Evolutionary conservation across 257 asterid species (phyloP), one percentile per base, ranked within the genome.

Genomic region (Paraleonurus japonicus): DNA sequence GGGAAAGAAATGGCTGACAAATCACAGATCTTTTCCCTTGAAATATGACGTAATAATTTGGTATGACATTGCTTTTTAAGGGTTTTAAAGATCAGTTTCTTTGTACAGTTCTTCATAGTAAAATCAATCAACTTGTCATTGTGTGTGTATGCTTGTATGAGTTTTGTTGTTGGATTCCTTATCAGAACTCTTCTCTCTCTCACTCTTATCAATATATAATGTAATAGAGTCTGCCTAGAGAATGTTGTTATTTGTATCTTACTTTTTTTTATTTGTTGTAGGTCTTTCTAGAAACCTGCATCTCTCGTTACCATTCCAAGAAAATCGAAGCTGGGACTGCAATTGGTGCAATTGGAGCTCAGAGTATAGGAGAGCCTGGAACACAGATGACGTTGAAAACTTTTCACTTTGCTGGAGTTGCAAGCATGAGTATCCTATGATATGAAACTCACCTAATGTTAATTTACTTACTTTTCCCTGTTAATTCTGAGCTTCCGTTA

Each of bases 391-490:
- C 99, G 0, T 75, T 94, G 77, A 94, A 94, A 87, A 94, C 99
- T 76, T 94, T 94, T 81, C 99, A 94, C 86, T 94, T 94, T 85
- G 99, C 99, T 79, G 99, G 99, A 81, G 99, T 94, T 76, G 99
- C 99, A 30, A 94, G 99, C 96, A 94, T 94, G 99, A 94, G 99
- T 94, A 94, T 94, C 96, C 97, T 90, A 75, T 43, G 17, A 30
- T 61, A 74, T 58, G 48, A 72, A 72, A 55, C 69, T 75, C 6
- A 53, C 57, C 39, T 72, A 53, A 16, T 71, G 30, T 58, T 74
- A 50, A 61, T 69, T 48, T 37, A 41, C 20, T 43, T 1, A 33
- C 27, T 20, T 75, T 64, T 76, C 35, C 51, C 37, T 63, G 61
- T 74, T 77, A 27, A 17, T 70, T 76, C 9, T 43, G 43, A 55